phyloP scores from a whole-genome alignment of 2,329 filamentous ascomycete species.

The Penicillium digitatum region DNA sequence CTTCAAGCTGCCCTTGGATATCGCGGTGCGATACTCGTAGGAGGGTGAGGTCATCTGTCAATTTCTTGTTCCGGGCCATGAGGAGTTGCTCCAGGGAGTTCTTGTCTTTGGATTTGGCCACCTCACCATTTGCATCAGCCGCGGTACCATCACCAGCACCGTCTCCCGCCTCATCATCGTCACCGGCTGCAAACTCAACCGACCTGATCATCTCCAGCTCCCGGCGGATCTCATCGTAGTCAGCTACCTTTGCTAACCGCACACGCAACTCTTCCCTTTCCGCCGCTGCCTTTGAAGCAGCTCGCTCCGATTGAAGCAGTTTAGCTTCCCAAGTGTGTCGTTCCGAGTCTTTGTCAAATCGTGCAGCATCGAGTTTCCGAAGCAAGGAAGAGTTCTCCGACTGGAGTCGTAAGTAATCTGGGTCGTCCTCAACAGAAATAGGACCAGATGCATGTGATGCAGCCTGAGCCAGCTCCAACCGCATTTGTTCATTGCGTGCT shows the following conservation, averaged over 20 bases:
- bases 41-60: constrained; percentile 88
- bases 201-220: constrained; percentile 96
- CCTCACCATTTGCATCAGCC: constrained; percentile 45
- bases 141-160: constrained; percentile 35
- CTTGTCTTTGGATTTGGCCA: constrained; percentile 57
- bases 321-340: constrained; percentile 72
- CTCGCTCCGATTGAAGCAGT: constrained; percentile 73
- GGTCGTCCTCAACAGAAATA: constrained; percentile 76
- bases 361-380: constrained; percentile 76
- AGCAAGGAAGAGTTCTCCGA: constrained; percentile 92
- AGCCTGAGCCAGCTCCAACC: constrained; percentile 83
- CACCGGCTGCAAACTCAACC: constrained; percentile 83
- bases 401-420: constrained; percentile 77
- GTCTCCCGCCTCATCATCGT: constrained; percentile 60
- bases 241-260: constrained; percentile 83
- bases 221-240: constrained; percentile 94
- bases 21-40: constrained; percentile 92
- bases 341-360: constrained; percentile 78
- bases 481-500: constrained; percentile 87
- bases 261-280: constrained; percentile 75
- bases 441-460: constrained; percentile 64
- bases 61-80: constrained; percentile 90
- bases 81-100: constrained; percentile 88
- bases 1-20: constrained; percentile 72
- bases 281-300: constrained; percentile 67